These are phyloP conservation scores for Chlamydomonas sp. DNA, from an alignment of 139 green algal genomes.

Conservation along the genomic window DNA sequence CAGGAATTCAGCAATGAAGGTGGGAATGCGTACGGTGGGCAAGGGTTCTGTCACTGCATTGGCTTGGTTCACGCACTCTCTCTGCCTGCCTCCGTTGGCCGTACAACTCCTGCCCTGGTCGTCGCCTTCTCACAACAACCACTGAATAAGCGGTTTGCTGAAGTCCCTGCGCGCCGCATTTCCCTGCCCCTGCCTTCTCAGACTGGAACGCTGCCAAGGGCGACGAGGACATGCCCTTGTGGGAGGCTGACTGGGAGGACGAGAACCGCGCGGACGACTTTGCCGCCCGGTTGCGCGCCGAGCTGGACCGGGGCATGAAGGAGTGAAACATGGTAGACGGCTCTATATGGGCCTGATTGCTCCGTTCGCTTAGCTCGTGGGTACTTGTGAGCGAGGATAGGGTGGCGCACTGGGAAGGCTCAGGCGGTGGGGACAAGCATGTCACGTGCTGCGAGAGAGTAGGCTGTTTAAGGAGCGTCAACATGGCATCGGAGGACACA, in stretches of 20 bases:
- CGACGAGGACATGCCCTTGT: constrained; percentile 30
- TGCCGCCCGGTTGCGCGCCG: constrained; percentile 18
- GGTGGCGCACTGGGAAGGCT: too few species aligned
- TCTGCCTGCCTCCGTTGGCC: too few species aligned
- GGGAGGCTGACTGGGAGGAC: constrained; percentile 59
- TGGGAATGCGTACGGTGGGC: not conserved
- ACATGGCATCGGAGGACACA: too few species aligned
- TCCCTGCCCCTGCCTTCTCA: not conserved
- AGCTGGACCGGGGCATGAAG: constrained; percentile 51
- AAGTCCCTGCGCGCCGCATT: too few species aligned
- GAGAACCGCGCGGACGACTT: constrained; percentile 51
- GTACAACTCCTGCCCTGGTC: too few species aligned
- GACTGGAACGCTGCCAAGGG: constrained; percentile 22
- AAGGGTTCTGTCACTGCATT: not conserved
- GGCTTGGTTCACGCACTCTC: not conserved
- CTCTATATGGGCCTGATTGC: too few species aligned
- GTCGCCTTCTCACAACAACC: not conserved
- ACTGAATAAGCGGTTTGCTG: not conserved
- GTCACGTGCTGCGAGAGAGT: too few species aligned
- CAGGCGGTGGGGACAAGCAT: too few species aligned
- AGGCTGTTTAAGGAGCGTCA: too few species aligned
- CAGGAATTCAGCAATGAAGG: constrained; percentile 31
- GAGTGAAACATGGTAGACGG: constrained; percentile 7
- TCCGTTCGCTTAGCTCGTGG: too few species aligned
- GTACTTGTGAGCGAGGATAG: too few species aligned